These are phyloP conservation scores for Taphrina populina DNA, from an alignment of 1,139 yeast genomes.

Conservation along the genomic window DNA sequence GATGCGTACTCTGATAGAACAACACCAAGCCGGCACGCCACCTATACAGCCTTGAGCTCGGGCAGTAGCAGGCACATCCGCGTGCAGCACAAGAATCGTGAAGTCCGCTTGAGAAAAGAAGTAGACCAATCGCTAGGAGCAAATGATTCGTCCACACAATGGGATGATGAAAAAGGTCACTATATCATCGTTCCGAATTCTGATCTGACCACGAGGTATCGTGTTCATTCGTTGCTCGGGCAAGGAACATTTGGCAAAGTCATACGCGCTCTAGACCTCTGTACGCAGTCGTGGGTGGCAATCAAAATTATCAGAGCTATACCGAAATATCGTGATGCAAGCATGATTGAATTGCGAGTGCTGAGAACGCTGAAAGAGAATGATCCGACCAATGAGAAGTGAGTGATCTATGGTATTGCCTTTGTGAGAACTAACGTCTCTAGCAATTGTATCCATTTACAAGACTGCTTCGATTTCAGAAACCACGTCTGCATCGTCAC, in stretches of 20 bases:
- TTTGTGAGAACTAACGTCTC: background rate
- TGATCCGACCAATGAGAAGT: slow-evolving; percentile 61
- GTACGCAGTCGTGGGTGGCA: slow-evolving; percentile 68
- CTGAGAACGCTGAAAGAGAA: slow-evolving; percentile 70
- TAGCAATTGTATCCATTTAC: slow-evolving; percentile 57
- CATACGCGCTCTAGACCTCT: slow-evolving; percentile 53
- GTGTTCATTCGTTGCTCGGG: slow-evolving; percentile 56
- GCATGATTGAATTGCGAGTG: slow-evolving; percentile 61
- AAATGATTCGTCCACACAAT: background rate
- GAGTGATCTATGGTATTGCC: slow-evolving; percentile 17
- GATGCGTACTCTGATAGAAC: background rate
- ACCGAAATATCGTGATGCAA: slow-evolving; percentile 52
- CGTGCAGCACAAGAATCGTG: slow-evolving; percentile 2
- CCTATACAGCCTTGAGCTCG: slow-evolving; percentile 10
- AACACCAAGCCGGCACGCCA: slow-evolving; percentile 1
- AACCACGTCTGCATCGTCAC: slow-evolving; percentile 95
- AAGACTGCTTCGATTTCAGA: slow-evolving; percentile 88
- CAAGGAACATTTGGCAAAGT: slow-evolving; percentile 99
- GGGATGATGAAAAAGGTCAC: slow-evolving; percentile 49
- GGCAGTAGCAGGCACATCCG: slow-evolving; percentile 15
- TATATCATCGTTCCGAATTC: slow-evolving; percentile 45
- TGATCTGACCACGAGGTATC: slow-evolving; percentile 45
- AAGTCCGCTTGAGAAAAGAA: slow-evolving; percentile 21
- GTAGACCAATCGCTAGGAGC: slow-evolving; percentile 7
- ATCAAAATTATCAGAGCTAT: slow-evolving; percentile 72